A percentile compares a stretch with the other conserved stretches of the same genome.
Conservation (phyloP, 2,329 filamentous ascomycete species). For the Alternaria brassicae region DNA sequence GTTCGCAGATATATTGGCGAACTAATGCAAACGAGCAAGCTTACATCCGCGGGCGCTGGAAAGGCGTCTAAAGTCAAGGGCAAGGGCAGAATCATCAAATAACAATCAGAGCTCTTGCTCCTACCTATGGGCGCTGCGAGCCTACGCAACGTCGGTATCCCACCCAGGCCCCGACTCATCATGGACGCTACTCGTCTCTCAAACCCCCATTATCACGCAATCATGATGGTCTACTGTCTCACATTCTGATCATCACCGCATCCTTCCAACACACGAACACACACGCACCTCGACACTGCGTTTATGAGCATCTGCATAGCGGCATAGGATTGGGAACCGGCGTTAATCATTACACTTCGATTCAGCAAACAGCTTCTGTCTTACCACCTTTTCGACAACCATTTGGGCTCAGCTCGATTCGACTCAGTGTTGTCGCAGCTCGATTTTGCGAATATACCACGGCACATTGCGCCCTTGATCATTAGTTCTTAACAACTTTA, state of each 20-base stretch:
- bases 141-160: constrained; percentile 36
- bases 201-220: constrained; percentile 40
- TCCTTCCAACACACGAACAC: constrained; percentile 24
- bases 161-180: constrained; percentile 37
- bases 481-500: background rate
- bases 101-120: constrained; percentile 37
- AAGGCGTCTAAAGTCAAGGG: constrained; percentile 59
- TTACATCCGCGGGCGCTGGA: constrained; percentile 61
- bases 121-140: constrained; percentile 21
- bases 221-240: constrained; percentile 45
- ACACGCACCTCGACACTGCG: constrained; percentile 30
- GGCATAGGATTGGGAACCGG: constrained; percentile 35
- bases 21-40: constrained; percentile 78
- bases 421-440: constrained; percentile 8
- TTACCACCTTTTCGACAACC: constrained; percentile 25
- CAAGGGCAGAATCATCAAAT: constrained; percentile 48
- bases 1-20: constrained; percentile 86
- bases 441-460: constrained; percentile 17
- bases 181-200: constrained; percentile 41
- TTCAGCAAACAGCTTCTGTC: constrained; percentile 36
- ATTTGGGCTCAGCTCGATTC: constrained; percentile 2
- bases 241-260: constrained; percentile 26
- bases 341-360: constrained; percentile 39
- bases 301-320: constrained; percentile 50
- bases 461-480: constrained; percentile 12